Evolutionary conservation across 805 yeast genomes (phyloP), one percentile per base, ranked within the genome.

Genomic region (Torulaspora indica): DNA sequence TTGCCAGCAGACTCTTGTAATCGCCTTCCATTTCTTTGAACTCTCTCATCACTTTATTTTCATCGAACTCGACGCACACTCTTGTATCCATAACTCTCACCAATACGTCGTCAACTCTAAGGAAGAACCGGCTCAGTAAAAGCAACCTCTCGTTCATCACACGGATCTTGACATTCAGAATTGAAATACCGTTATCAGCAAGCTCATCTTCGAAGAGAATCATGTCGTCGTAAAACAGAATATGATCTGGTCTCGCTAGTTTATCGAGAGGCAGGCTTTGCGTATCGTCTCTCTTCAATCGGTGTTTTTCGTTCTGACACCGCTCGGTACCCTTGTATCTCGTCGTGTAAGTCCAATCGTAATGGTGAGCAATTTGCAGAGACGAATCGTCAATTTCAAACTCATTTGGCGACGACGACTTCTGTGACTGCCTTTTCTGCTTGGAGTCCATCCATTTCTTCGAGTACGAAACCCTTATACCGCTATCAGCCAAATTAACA

Each of bases 301-400:
- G 25, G 31, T 45, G 25, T 14, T 36, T 15, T 2, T 25, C 28
- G 4, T 53, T 41, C 2, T 49, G 45, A 10, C 52, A 48, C 12
- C 40, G 45, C 3, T 49, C 51, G 0, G 81, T 73, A 0, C 98
- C 98, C 47, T 71, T 73, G 62, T 91, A 93, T 37, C 72, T 48
- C 0, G 95, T 80, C 0, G 96, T 77, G 61, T 93, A 93, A 0
- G 98, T 91, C 99, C 99, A 93, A 68, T 93, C 98, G 61, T 79
- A 93, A 2, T 96, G 93, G 55, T 84, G 83, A 40, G 82, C 78
- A 28, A 83, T 77, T 36, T 83, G 77, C 58, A 72, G 63, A 43
- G 81, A 73, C 58, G 74, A 63, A 59, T 73, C 71, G 20, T 56
- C 59, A 25, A 57, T 55, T 36, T 48, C 52, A 48, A 51, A 66